Base-by-base conservation (phyloP, 176 grass and related monocot genomes). In the Hsuehochloa calcarea region DNA sequence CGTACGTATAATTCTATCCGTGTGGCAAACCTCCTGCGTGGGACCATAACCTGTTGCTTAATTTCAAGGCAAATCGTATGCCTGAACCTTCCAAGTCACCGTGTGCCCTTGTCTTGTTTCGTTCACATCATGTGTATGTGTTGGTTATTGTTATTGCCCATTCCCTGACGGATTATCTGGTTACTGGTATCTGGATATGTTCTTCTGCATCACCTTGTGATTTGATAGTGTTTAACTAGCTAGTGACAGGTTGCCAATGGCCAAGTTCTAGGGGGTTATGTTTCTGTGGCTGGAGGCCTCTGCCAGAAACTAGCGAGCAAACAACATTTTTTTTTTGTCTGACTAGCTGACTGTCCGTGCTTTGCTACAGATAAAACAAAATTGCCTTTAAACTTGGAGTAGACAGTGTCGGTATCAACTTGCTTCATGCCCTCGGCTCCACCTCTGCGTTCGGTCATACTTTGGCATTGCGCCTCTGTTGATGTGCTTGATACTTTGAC, bases 21-120 rank as follows among this genome's bases (percentile, higher is more conserved):
- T 67, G 45, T 80, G 66, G 35, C 55, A 65, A 84, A 68, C 49
- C 25, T 39, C 51, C 62, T 51, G 23, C 37, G 25, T 39, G 49
- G 68, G 81, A 13, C 47, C 34, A 19, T 52, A 72, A 65, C 35
- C 37, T 89, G 66, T 59, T 41, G 58, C 74, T 80, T 72, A 72
- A 87, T 87, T 76, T 61, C 49, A 47, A 46, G 62, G 70, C 49
- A 87, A 81, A 76, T 49, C 71, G 50, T 84, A 46, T 80, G 81
- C 67, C 81, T 67, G 39, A 80, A 84, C 68, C 26, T 45, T 88
- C 49, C 25, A 77, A 70, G n/a, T 65, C 4, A 62, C 4, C 0
- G 22, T 67, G 65, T 61, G 11, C 47, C 5, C 16, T 17, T 46
- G 1, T 74, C 59, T 26, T 80, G 20, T 87, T 82, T 40, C 37